Base-by-base conservation (phyloP, 2,329 filamentous ascomycete genomes). In the Tolypocladium capitatum region DNA sequence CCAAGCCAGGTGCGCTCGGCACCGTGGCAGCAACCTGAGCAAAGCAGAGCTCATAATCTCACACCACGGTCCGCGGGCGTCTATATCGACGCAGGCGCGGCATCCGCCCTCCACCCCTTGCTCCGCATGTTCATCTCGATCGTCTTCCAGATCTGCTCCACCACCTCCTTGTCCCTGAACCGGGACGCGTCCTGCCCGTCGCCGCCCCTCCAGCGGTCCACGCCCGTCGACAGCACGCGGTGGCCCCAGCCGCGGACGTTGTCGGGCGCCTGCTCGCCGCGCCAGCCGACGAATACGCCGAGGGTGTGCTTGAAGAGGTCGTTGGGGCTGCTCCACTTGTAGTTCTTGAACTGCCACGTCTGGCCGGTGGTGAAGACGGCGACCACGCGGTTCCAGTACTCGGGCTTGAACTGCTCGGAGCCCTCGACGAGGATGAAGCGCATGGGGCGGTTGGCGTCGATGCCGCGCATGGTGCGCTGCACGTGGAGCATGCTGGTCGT, bases 341-440 rank as follows among this genome's bases (percentile, higher is more conserved):
- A 98, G 56, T 81, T 86, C 69, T 96, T 95, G 71, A 98, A 98
- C 68, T 98, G 92, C 92, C 92, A 98, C 10, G 84, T 82, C 69
- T 98, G 92, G 32, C 92, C 92, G 0, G 92, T 98, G 0, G 92
- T 98, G 69, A 98, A 97, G 49, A 98, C 90, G 13, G 86, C 92
- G 2, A 96, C 92, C 7, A 98, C 85, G 46, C 90, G 83, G 59
- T 83, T 83, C 92, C 92, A 98, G 72, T 97, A 96, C 62, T 97
- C 90, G 0, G 92, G 92, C 65, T 95, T 94, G 76, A 98, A 98
- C 64, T 92, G 85, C 61, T 94, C 84, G 0, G 90, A 86, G 18
- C 83, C 84, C 64, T 98, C 92, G 47, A 97, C 91, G 35, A 98
- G 81, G 61, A 97, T 94, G 72, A 98, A 98, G 43, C 90, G 86